Evolutionary conservation across 176 grass and related monocot species (phyloP).

Genomic region (Aegilops longissima): DNA sequence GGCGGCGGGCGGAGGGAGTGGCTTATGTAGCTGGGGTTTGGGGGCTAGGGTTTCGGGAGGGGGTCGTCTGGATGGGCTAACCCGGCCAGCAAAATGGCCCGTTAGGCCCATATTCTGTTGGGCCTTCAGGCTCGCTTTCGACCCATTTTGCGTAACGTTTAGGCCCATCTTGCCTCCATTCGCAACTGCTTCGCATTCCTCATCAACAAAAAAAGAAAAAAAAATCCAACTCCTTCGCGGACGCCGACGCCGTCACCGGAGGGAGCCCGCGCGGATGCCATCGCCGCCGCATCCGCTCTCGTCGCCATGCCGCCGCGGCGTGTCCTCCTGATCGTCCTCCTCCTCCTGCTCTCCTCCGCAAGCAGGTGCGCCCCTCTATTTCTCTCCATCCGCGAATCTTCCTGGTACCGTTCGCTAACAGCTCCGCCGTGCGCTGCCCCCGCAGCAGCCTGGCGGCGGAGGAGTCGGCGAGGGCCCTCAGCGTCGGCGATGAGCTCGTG

Average conservation of each 20-base stretch:
- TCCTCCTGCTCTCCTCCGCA: background rate
- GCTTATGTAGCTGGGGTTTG: slow-evolving; percentile 17
- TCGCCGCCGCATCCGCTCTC: background rate
- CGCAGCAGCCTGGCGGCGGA: slow-evolving; percentile 43
- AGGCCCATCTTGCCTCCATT: background rate
- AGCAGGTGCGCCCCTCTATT: background rate
- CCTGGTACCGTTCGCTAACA: background rate
- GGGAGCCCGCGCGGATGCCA: background rate
- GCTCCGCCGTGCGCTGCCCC: background rate
- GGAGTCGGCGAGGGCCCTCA: slow-evolving; percentile 23
- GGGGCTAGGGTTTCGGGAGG: background rate
- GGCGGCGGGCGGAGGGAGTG: slow-evolving; percentile 6
- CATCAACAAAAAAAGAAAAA: no score
- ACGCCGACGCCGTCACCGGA: background rate
- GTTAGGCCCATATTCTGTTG: background rate
- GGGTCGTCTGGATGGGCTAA: background rate
- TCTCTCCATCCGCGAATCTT: background rate
- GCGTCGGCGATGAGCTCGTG: slow-evolving; percentile 57
- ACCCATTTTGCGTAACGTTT: background rate
- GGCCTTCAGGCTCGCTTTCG: background rate
- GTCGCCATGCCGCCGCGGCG: background rate
- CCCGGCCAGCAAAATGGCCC: background rate
- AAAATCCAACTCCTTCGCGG: no score
- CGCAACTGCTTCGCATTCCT: background rate
- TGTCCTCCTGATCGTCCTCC: background rate